A percentile compares a stretch with the other conserved stretches of the same genome.
Evolutionary conservation across 1,284 basidiomycete genomes (phyloP).

Genomic region (Trametes versicolor): DNA sequence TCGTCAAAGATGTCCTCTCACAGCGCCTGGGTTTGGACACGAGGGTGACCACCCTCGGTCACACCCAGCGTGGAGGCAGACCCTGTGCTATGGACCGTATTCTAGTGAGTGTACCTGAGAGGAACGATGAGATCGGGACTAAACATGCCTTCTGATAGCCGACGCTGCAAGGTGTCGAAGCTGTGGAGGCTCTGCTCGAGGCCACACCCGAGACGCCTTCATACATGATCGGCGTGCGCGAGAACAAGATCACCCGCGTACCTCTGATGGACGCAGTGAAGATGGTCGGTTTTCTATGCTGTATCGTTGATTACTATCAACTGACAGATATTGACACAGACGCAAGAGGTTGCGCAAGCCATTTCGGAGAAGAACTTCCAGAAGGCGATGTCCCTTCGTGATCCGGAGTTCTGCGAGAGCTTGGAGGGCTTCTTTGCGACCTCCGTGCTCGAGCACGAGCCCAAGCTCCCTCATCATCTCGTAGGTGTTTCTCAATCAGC

Average conservation of each 20-base stretch:
- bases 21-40: conserved; percentile 94
- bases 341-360: conserved; percentile 85
- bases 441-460: conserved; percentile 69
- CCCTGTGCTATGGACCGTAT: conserved; percentile 96
- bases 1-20: conserved; percentile 90
- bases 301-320: background rate
- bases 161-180: conserved; percentile 94
- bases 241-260: conserved; percentile 95
- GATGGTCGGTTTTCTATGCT: conserved; percentile 58
- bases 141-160: conserved; percentile 62
- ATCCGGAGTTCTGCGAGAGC: conserved; percentile 92
- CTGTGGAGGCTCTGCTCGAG: conserved; percentile 91
- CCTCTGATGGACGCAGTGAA: conserved; percentile 94
- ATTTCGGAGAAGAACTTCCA: conserved; percentile 89
- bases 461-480: conserved; percentile 70
- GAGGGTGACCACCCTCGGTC: conserved; percentile 97
- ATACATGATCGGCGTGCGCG: conserved; percentile 96
- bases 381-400: conserved; percentile 89
- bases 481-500: conserved; percentile 47
- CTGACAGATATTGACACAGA: conserved; percentile 56
- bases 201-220: conserved; percentile 92
- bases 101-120: conserved; percentile 61
- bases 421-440: conserved; percentile 86
- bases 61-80: conserved; percentile 94
- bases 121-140: background rate